Evolutionary conservation across 1,139 yeast species (phyloP).

Genomic region (Schwanniomyces etchellsii): DNA sequence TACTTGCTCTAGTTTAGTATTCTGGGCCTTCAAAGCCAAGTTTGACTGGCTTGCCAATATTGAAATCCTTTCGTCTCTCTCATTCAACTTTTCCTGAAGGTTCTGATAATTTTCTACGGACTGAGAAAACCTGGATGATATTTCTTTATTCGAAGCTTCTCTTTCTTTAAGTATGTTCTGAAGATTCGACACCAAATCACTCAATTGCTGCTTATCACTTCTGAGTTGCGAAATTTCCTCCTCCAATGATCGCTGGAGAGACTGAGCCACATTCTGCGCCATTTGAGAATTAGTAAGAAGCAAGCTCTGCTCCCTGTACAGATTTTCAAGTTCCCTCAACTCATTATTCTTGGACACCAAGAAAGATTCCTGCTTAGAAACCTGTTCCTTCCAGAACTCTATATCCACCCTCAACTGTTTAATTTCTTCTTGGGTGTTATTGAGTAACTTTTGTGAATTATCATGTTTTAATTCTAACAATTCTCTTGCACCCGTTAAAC

Average conservation of each 20-base stretch:
- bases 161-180: constrained; percentile 63
- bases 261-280: constrained; percentile 48
- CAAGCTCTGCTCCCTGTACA: constrained; percentile 39
- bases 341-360: constrained; percentile 52
- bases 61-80: constrained; percentile 45
- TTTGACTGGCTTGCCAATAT: constrained; percentile 47
- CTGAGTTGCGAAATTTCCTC: constrained; percentile 50
- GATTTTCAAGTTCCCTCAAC: constrained; percentile 51
- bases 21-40: constrained; percentile 56
- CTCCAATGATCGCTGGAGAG: constrained; percentile 48
- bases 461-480: constrained; percentile 29
- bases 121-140: constrained; percentile 43
- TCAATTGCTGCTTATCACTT: constrained; percentile 57
- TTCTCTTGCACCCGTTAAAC: constrained; percentile 27
- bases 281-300: constrained; percentile 47
- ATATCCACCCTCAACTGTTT: constrained; percentile 42
- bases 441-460: constrained; percentile 30
- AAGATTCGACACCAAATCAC: constrained; percentile 53
- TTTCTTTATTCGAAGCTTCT: constrained; percentile 45
- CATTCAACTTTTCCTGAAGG: constrained; percentile 45
- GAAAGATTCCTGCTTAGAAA: constrained; percentile 50
- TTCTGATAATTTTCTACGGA: constrained; percentile 50
- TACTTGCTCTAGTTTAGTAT: constrained; percentile 58
- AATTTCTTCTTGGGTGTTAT: constrained; percentile 40
- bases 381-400: constrained; percentile 46